These are phyloP conservation scores for Plasmopara muralis DNA, from an alignment of 352 stramenopile genomes.

Conservation along the genomic window DNA sequence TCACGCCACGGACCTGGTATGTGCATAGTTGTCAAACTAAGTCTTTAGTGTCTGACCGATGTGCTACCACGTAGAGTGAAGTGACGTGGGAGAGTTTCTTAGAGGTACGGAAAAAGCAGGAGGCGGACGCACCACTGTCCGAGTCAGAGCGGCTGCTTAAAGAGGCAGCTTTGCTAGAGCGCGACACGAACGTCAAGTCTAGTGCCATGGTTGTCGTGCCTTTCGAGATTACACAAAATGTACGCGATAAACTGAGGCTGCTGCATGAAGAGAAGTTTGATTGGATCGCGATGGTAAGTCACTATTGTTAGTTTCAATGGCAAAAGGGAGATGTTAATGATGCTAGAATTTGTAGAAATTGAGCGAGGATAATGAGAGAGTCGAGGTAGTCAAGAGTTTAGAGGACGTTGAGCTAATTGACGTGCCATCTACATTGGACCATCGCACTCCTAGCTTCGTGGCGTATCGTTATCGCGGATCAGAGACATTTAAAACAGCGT, in stretches of 20 bases:
- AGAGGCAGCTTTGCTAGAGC: constrained; percentile 69
- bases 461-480: constrained; percentile 61
- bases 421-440: constrained; percentile 48
- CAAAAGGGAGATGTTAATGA: too few relatives aligned
- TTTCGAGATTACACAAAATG: constrained; percentile 77
- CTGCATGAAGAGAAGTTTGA: constrained; percentile 79
- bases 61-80: constrained; percentile 35
- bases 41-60: not conserved
- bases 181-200: constrained; percentile 81
- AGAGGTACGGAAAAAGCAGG: constrained; percentile 60
- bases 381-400: constrained; percentile 74
- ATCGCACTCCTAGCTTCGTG: constrained; percentile 67
- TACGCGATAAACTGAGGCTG: constrained; percentile 69
- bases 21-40: not conserved
- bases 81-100: constrained; percentile 74
- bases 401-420: constrained; percentile 67
- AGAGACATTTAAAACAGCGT: constrained; percentile 26
- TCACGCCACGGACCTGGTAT: constrained; percentile 73
- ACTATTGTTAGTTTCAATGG: not conserved
- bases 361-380: constrained; percentile 64
- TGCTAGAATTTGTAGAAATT: constrained; percentile 45
- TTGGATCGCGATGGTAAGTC: constrained; percentile 79
- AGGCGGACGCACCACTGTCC: constrained; percentile 72
- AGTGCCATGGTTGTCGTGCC: constrained; percentile 87
- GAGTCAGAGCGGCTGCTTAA: constrained; percentile 81